Conservation (phyloP, 2,329 filamentous ascomycete species). For the Dactylellina cionopaga region DNA sequence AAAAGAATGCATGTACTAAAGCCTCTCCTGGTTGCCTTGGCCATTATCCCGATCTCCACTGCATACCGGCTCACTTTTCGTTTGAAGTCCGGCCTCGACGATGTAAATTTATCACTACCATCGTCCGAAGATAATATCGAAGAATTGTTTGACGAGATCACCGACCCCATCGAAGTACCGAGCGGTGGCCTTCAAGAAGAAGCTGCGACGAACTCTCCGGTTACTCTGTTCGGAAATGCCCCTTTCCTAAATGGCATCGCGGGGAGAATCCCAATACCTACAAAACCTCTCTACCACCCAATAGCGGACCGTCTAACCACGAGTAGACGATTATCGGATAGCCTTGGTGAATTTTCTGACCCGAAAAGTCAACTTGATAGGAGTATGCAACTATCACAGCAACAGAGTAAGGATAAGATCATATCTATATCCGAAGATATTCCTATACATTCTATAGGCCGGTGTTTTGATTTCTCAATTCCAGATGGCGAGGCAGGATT, state of each 20-base stretch:
- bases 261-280: slow-evolving; percentile 16
- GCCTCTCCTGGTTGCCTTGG: neutral
- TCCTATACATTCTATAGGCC: neutral
- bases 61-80: slow-evolving; percentile 13
- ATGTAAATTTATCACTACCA: neutral
- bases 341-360: slow-evolving; percentile 17
- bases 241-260: slow-evolving; percentile 9
- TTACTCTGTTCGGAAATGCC: too few relatives aligned
- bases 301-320: neutral
- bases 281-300: slow-evolving; percentile 3
- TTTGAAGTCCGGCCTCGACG: neutral
- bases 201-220: too few relatives aligned
- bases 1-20: neutral
- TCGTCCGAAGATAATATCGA: slow-evolving; percentile 16
- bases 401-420: neutral
- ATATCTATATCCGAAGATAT: neutral
- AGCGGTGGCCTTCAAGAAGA: too few relatives aligned
- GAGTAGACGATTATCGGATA: slow-evolving; percentile 1
- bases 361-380: neutral
- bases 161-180: too few relatives aligned
- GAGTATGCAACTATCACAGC: slow-evolving; percentile 11
- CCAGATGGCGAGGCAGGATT: slow-evolving; percentile 14
- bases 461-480: slow-evolving; percentile 27
- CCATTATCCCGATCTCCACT: neutral
- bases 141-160: slow-evolving; percentile 1